These are phyloP conservation scores for Hericium erinaceus DNA, from an alignment of 768 basidiomycete genomes.

Conservation along the genomic window DNA sequence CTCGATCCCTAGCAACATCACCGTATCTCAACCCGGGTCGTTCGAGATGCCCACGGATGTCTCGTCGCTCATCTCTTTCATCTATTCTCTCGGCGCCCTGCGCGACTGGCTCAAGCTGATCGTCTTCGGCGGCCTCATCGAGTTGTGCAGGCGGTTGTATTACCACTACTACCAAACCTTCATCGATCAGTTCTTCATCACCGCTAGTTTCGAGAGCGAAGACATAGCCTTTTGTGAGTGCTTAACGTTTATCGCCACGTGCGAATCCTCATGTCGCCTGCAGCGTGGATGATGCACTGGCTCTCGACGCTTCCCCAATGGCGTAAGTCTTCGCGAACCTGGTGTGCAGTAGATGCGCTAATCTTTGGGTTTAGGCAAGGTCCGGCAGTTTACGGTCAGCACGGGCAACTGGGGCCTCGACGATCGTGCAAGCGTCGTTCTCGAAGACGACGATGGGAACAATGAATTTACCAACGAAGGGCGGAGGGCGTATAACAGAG, in stretches of 20 bases:
- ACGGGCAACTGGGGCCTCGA: slow-evolving; percentile 32
- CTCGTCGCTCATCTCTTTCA: slow-evolving; percentile 30
- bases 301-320: slow-evolving; percentile 53
- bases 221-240: slow-evolving; percentile 49
- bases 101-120: slow-evolving; percentile 59
- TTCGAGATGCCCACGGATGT: slow-evolving; percentile 19
- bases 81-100: slow-evolving; percentile 46
- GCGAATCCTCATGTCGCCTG: neutral
- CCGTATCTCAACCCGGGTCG: too few relatives aligned
- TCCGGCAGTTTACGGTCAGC: slow-evolving; percentile 43
- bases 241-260: neutral
- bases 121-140: slow-evolving; percentile 52
- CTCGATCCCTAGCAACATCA: neutral
- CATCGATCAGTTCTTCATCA: slow-evolving; percentile 50
- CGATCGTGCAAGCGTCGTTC: slow-evolving; percentile 20
- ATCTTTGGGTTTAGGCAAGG: slow-evolving; percentile 17
- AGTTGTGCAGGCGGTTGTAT: slow-evolving; percentile 42
- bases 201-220: slow-evolving; percentile 48
- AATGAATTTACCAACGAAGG: neutral
- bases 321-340: slow-evolving; percentile 27
- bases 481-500: slow-evolving; percentile 5
- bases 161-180: slow-evolving; percentile 33
- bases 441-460: slow-evolving; percentile 4
- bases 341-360: neutral
- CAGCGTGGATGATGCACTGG: slow-evolving; percentile 70